Percentiles rank a stretch among this genome's conserved stretches.
Conservation (phyloP, 2,329 filamentous ascomycete genomes). For the Nemania sp. region DNA sequence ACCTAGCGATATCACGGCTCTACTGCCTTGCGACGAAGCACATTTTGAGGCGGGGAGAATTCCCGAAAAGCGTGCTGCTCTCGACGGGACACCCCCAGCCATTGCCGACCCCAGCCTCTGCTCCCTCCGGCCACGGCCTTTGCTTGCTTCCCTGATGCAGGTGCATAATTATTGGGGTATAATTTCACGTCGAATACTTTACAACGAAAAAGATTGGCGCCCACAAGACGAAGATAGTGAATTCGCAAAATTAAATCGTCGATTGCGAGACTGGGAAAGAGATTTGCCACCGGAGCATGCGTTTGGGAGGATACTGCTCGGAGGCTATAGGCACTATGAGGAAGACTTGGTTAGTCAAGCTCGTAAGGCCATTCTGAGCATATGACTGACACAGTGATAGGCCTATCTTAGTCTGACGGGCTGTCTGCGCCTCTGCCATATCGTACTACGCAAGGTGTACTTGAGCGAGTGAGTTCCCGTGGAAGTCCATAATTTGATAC, state of each 20-base stretch:
- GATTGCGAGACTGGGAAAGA: conserved; percentile 54
- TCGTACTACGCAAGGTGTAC: conserved; percentile 60
- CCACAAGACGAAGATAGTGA: conserved; percentile 56
- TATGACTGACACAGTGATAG: conserved; percentile 40
- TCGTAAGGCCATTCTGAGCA: neutral
- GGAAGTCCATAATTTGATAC: neutral
- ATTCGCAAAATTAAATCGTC: conserved; percentile 49
- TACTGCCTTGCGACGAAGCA: conserved; percentile 57
- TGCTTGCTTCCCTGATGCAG: conserved; percentile 61
- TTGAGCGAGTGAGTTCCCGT: conserved; percentile 51
- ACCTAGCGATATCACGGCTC: conserved; percentile 57
- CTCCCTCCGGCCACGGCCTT: conserved; percentile 50
- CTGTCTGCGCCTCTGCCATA: conserved; percentile 60
- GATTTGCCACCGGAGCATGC: conserved; percentile 52
- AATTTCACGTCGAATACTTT: conserved; percentile 54
- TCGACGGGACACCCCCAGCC: conserved; percentile 58
- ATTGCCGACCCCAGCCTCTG: conserved; percentile 51
- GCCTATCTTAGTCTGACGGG: conserved; percentile 61
- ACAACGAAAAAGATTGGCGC: conserved; percentile 47
- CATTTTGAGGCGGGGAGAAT: conserved; percentile 55
- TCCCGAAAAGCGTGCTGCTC: conserved; percentile 56
- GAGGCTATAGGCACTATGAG: conserved; percentile 52
- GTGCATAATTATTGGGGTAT: conserved; percentile 59
- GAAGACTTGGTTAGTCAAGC: conserved; percentile 52
- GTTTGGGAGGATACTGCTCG: conserved; percentile 51